Evolutionary conservation across 768 basidiomycete species (phyloP).

Genomic region (Kwoniella dejecticola): DNA sequence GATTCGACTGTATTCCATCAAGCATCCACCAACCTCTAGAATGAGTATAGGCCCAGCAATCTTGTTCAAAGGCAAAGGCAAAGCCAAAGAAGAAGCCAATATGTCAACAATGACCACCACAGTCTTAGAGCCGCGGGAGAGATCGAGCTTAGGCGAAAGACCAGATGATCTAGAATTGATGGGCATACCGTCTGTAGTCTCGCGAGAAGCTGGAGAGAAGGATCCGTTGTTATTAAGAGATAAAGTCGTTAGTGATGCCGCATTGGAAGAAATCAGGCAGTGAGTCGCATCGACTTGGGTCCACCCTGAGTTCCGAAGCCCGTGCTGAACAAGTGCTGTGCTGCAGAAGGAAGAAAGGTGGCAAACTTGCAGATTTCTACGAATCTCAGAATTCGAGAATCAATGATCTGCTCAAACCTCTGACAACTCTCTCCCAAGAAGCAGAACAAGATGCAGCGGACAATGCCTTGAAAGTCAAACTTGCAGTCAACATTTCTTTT

Average conservation of each 20-base stretch:
- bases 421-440: constrained; percentile 84
- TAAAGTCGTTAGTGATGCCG: constrained; percentile 45
- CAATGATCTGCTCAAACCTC: constrained; percentile 78
- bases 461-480: constrained; percentile 75
- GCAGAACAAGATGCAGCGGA: constrained; percentile 70
- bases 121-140: background rate
- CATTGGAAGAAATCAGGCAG: constrained; percentile 46
- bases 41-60: too few relatives aligned
- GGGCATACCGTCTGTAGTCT: constrained; percentile 33
- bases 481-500: constrained; percentile 84
- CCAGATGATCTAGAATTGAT: constrained; percentile 45
- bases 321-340: background rate
- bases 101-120: constrained; percentile 4
- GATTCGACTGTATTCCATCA: too few relatives aligned
- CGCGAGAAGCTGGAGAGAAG: constrained; percentile 49
- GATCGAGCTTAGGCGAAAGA: background rate
- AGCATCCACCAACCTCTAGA: too few relatives aligned
- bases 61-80: constrained; percentile 5
- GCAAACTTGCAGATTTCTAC: constrained; percentile 54
- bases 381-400: constrained; percentile 63
- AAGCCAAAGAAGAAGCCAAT: background rate
- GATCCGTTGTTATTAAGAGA: constrained; percentile 49
- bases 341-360: constrained; percentile 43
- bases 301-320: background rate
- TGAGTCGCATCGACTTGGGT: constrained; percentile 23